Percentiles rank a stretch among this genome's conserved stretches.
Conservation (phyloP, 306 rosid genomes). For the Alnus rubra region DNA sequence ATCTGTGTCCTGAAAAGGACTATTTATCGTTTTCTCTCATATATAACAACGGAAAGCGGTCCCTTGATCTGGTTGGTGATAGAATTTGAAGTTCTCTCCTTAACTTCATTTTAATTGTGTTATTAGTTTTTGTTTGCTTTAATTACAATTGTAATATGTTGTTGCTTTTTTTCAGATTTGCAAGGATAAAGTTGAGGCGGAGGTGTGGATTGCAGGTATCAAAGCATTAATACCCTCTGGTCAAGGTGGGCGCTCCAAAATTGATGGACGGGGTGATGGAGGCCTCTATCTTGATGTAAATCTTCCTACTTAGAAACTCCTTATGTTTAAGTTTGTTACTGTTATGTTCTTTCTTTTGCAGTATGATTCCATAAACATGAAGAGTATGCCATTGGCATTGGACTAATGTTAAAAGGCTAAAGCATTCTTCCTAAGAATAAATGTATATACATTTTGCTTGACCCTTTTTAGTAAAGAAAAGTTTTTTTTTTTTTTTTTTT, state of each 20-base stretch:
- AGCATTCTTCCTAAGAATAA: conserved; percentile 11
- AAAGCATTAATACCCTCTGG: conserved; percentile 78
- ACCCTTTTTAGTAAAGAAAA: background rate
- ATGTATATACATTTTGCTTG: background rate
- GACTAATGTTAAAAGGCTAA: conserved; percentile 17
- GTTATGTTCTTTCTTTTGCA: conserved; percentile 9
- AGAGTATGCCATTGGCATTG: background rate
- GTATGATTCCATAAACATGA: conserved; percentile 7
- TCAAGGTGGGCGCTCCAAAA: conserved; percentile 96
- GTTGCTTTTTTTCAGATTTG: conserved; percentile 62
- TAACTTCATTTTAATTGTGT: conserved; percentile 9
- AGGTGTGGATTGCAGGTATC: conserved; percentile 94
- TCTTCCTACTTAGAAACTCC: conserved; percentile 26
- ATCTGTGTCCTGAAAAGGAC: conserved; percentile 86
- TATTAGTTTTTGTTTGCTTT: conserved; percentile 9
- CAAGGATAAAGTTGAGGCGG: conserved; percentile 96
- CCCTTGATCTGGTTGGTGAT: conserved; percentile 89
- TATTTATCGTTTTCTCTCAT: conserved; percentile 90
- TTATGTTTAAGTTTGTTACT: conserved; percentile 19
- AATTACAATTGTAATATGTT: conserved; percentile 7
- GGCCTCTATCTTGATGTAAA: conserved; percentile 89
- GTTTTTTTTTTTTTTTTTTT: background rate
- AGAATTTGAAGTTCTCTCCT: conserved; percentile 24
- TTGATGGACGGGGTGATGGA: conserved; percentile 98
- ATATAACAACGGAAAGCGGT: conserved; percentile 83